These are phyloP conservation scores for Linnemannia zychae DNA, from an alignment of 192 early-diverging fungal genomes.

Conservation along the genomic window DNA sequence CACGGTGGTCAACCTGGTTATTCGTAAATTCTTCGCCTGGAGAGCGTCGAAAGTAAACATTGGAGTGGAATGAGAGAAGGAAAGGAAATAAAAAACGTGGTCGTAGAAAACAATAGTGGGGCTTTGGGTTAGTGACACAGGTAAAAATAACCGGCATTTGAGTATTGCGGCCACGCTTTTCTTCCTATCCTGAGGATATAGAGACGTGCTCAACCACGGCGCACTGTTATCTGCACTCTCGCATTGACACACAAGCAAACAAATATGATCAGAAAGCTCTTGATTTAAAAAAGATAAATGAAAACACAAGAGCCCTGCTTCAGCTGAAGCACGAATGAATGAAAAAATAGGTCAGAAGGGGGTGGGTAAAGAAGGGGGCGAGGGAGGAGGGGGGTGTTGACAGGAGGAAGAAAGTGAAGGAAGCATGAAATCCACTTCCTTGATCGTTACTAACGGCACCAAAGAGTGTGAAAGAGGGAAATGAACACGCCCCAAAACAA, in stretches of 20 bases:
- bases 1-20: constrained; percentile 60
- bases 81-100: background rate
- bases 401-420: background rate
- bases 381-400: background rate
- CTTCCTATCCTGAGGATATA: background rate
- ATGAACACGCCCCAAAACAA: too few species aligned
- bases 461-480: too few species aligned
- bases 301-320: background rate
- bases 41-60: background rate
- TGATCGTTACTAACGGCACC: too few species aligned
- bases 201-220: background rate
- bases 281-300: background rate
- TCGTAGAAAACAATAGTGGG: background rate
- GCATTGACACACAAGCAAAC: background rate
- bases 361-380: background rate
- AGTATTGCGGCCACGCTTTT: background rate
- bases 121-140: background rate
- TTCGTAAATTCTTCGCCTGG: constrained; percentile 67
- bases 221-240: background rate
- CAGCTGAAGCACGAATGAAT: too few species aligned
- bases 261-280: background rate
- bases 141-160: background rate
- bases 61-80: background rate
- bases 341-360: background rate
- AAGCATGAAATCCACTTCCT: too few species aligned